Base-by-base conservation (phyloP, 2,329 filamentous ascomycete species). In the Fusarium nelsonii region DNA sequence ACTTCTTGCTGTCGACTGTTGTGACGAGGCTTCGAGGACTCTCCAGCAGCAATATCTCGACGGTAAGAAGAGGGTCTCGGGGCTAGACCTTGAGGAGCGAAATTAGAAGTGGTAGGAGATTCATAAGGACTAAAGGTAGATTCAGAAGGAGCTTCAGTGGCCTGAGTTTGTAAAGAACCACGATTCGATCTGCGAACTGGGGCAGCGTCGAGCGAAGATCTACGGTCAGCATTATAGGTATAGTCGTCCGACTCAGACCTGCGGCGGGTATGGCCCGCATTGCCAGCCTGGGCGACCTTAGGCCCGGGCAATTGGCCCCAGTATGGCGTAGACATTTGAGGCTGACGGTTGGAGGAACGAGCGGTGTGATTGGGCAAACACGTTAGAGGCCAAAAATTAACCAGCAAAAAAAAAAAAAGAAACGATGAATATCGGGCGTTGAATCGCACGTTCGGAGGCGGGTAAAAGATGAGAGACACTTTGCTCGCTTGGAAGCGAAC, bases 21-120 rank as follows among this genome's bases (percentile, higher is more conserved):
- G 46, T 80, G 78, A 55, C 81, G 80, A 65, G 81, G 79, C 72
- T 78, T 84, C 62, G 85, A 82, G 54, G 79, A 51, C n/a, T 74
- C 66, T 65, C 49, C 79, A 46, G 77, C 77, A 48, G 82, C 78
- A 51, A 83, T 80, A 54, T 80, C 80, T 77, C 84, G 85, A 58
- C 84, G 83, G 58, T 86, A 82, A 3, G 87, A 88, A n/a, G 86
- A 81, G 39, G 88, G 88, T 59, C 87, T 84, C 53, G 88, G 87
- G 70, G 87, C 84, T 65, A 89, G 81, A 28, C 86, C 87, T 69
- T 84, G 80, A 56, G 77, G 81, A 45, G 79, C 79, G 72, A 87
- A 85, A 73, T 78, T 85, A 32, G 86, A 83, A 54, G 81, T 77
- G 44, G 82, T 83, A 41, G 88, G 87, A 36, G 87, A 88, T 67